phyloP scores from a whole-genome alignment of 169 alveolate species.

The Condylostoma magnum region DNA sequence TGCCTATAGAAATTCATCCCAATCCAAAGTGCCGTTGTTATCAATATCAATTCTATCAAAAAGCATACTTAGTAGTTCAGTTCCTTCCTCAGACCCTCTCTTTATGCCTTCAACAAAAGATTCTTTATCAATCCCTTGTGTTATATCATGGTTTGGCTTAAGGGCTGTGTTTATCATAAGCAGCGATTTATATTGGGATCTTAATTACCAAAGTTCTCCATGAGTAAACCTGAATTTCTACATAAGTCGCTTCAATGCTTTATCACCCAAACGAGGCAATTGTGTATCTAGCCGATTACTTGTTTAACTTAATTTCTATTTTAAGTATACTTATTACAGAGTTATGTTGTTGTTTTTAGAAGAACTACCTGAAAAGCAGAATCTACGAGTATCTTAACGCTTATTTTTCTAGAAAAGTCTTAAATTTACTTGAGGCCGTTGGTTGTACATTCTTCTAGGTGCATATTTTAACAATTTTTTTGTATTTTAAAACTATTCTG shows the following conservation, averaged over 20 bases:
- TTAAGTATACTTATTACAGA: no score
- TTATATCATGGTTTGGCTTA: neutral
- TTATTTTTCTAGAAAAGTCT: no score
- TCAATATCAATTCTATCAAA: slow-evolving; percentile 1
- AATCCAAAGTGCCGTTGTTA: neutral
- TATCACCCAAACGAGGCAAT: neutral
- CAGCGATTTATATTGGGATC: neutral
- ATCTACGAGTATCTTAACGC: no score
- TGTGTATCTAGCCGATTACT: neutral
- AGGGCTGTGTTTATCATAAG: neutral
- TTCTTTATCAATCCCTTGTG: neutral
- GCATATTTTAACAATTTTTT: no score
- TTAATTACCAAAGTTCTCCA: neutral
- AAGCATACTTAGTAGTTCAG: neutral
- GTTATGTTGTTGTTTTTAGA: no score
- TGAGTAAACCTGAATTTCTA: neutral
- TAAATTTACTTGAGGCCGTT: no score
- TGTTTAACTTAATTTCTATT: neutral
- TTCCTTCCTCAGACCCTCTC: neutral
- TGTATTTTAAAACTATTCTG: no score
- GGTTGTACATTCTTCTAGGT: no score
- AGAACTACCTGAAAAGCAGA: no score
- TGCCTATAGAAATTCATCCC: neutral
- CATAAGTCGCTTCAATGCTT: neutral
- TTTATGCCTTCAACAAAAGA: neutral